Base-by-base conservation (phyloP, 352 stramenopile species). In the Phytopythium sindhum region DNA sequence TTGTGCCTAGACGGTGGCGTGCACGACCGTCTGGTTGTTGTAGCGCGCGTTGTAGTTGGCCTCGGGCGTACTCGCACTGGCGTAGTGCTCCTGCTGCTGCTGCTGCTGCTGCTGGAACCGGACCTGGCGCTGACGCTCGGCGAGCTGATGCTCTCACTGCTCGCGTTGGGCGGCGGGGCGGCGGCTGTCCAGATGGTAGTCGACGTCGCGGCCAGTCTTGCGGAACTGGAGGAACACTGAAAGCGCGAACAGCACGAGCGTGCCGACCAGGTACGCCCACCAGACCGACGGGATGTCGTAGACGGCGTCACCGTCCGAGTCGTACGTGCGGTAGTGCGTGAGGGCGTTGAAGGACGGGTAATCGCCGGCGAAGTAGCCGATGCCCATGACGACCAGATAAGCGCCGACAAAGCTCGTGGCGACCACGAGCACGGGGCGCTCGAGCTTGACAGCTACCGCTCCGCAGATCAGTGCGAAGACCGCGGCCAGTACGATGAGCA, bases 301-400 rank as follows among this genome's bases (percentile, higher is more conserved):
- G 12, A 68, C 61, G 21, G 66, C 65, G 31, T 84, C 64, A 10
- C 75, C 73, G 10, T 72, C 69, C 9, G 67, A 65, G 37, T 72
- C 69, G 35, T 75, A 65, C 21, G 50, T 61, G 14, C 68, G 64
- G 63, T 82, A 79, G 48, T 64, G 58, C 23, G 69, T 63, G 41
- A 91, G 65, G 44, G 82, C 73, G 61, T 80, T 70, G 54, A 77
- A 80, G 3, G 74, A 85, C 10, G 82, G 80, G 60, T 85, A 89
- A 39, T 82, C 72, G 17, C 82, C 82, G 3, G 68, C 70, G 61
- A 88, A 89, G 68, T 85, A 87, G 52, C 82, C 82, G 48, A 88
- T 68, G 23, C 82, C 82, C 76, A 75, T 88, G 14, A 86, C 72
- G 2, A 75, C 23, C 23, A 81, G 63, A 24, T 72, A 74, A 0